Base-by-base conservation (phyloP, 2,329 filamentous ascomycete species). In the Acrocalymma vagum region DNA sequence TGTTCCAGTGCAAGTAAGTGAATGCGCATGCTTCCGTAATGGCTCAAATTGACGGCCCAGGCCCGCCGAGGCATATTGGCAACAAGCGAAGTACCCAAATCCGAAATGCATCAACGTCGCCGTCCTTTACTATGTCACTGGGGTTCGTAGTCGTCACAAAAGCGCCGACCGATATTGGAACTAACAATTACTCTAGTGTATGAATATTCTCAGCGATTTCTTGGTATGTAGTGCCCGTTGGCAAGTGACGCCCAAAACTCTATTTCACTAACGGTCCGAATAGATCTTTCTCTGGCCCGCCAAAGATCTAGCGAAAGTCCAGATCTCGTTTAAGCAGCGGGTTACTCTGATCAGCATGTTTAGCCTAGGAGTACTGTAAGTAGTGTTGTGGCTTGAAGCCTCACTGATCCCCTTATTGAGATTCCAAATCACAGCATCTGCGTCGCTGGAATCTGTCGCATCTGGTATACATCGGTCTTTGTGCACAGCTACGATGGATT, bases 241-340 rank as follows among this genome's bases (percentile, higher is more conserved):
- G 7, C 3, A 21, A 28, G 6, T 28, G 11, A 8, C 6, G 11
- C 4, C 15, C n/a, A n/a, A n/a, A n/a, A n/a, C n/a, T n/a, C n/a
- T n/a, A n/a, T n/a, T 20, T 5, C 11, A 17, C 33, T 37, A 15
- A 37, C 24, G 5, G 22, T 9, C 4, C 10, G 5, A 5, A 27
- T 17, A 42, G 40, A 48, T 52, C 22, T 52, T 51, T 36, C 54
- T 58, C 6, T 60, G 56, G 56, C 58, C 58, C 2, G 51, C 51
- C 7, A 48, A 50, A 29, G 43, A 52, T 14, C 45, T 62, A 6
- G 45, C 38, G 21, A 37, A 31, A 10, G 39, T 62, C 15, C 39
- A 48, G 9, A 29, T 60, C 9, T 49, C 58, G 4, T 18, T 42
- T 6, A 48, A 47, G 15, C 48, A 60, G 27, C 35, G 54, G 10